Conservation (phyloP, 108 stramenopile species). For the Schizochytrium sp. region DNA sequence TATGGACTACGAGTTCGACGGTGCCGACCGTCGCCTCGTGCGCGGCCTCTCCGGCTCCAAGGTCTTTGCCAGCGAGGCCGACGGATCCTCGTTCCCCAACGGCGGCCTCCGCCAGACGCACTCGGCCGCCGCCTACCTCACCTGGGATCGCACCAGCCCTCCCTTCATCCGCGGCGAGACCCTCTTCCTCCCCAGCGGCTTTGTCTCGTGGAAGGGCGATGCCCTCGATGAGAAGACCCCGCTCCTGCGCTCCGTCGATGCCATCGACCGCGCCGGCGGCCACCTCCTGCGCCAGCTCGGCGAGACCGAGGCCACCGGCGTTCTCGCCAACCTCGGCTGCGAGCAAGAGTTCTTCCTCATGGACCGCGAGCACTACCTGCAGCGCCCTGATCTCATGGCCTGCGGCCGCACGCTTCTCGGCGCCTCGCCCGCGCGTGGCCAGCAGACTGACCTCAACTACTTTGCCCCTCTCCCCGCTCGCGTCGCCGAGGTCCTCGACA, state of each 20-base stretch:
- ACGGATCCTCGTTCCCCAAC: constrained; percentile 86
- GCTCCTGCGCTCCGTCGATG: constrained; percentile 73
- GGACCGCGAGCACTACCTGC: constrained; percentile 76
- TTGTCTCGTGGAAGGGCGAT: constrained; percentile 80
- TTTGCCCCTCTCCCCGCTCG: constrained; percentile 67
- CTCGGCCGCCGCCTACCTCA: constrained; percentile 78
- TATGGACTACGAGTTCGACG: not conserved
- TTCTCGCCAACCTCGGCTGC: constrained; percentile 79
- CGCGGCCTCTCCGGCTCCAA: not conserved
- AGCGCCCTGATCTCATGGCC: constrained; percentile 78
- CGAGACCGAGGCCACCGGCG: constrained; percentile 39
- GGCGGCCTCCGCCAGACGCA: constrained; percentile 90
- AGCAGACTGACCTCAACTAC: constrained; percentile 91
- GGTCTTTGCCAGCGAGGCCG: constrained; percentile 47
- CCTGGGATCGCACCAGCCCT: constrained; percentile 73
- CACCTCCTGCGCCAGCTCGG: constrained; percentile 69
- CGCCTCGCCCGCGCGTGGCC: constrained; percentile 78
- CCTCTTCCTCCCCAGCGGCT: constrained; percentile 75
- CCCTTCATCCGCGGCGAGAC: constrained; percentile 84
- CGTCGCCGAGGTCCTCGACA: constrained; percentile 76
- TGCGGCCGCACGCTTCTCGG: constrained; percentile 87
- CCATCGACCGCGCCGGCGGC: constrained; percentile 67
- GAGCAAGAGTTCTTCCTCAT: constrained; percentile 95
- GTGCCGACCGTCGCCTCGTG: not conserved
- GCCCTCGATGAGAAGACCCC: constrained; percentile 95